A percentile compares a stretch with the other conserved stretches of the same genome.
Evolutionary conservation across 2,329 filamentous ascomycete genomes (phyloP).

Genomic region (Fusarium oxysporum): DNA sequence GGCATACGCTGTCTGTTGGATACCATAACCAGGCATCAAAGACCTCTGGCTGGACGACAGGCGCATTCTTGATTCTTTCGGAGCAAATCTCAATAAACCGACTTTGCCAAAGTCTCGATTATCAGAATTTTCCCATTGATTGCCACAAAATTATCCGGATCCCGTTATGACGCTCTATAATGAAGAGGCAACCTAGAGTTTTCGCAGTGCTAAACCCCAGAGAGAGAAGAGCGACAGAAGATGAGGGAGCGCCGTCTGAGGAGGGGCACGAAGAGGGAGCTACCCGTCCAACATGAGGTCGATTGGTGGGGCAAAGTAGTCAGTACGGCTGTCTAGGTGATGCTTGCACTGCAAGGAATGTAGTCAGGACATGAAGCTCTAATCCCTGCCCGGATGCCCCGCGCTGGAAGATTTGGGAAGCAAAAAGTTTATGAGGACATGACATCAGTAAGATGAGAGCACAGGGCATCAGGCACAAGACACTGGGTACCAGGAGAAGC

Average conservation of each 20-base stretch:
- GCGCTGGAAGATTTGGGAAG: slow-evolving; percentile 48
- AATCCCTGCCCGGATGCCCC: slow-evolving; percentile 43
- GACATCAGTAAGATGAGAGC: slow-evolving; percentile 46
- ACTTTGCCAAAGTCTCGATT: neutral
- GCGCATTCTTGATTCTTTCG: neutral
- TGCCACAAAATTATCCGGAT: slow-evolving; percentile 25
- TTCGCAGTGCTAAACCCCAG: slow-evolving; percentile 35
- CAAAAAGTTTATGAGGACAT: slow-evolving; percentile 41
- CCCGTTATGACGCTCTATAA: slow-evolving; percentile 31
- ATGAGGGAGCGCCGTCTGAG: slow-evolving; percentile 23
- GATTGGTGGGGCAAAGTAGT: slow-evolving; percentile 42
- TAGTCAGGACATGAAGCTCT: slow-evolving; percentile 35
- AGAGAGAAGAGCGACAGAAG: slow-evolving; percentile 38
- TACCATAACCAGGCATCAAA: slow-evolving; percentile 14
- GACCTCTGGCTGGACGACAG: slow-evolving; percentile 6
- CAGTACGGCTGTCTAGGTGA: neutral
- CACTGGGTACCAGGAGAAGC: neutral
- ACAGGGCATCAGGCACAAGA: neutral
- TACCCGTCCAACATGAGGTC: slow-evolving; percentile 26
- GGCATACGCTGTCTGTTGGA: slow-evolving; percentile 3
- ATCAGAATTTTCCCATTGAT: slow-evolving; percentile 24
- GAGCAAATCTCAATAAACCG: neutral
- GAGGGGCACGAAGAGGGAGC: slow-evolving; percentile 38
- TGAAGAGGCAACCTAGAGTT: slow-evolving; percentile 27
- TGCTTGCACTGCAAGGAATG: neutral